A percentile compares a stretch with the other conserved stretches of the same genome.
These are phyloP conservation scores for thale cress (Arabidopsis thaliana) DNA, from an alignment of 345 rosid genomes.

Conservation along the genomic window TAIR10.1 NC_003075.7:7871501-7872000, in stretches of 20 bases:
- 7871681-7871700: constrained; percentile 83
- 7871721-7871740: constrained; percentile 1
- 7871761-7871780: constrained; percentile 7
- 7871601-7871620: constrained; percentile 98
- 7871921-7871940: not conserved
- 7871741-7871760: not conserved
- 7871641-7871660: constrained; percentile 90
- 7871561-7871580: not conserved
- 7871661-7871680: constrained; percentile 90
- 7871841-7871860: not conserved
- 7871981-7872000: constrained; percentile 16
- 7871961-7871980: not conserved
- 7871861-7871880: not conserved
- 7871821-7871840: constrained; percentile 6
- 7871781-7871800: constrained; percentile 16
- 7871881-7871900: constrained; percentile 5
- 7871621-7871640: constrained; percentile 96
- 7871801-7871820: constrained; percentile 16
- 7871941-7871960: constrained; percentile 8
- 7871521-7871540: not conserved
- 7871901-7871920: constrained; percentile 11
- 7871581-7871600: constrained; percentile 77
- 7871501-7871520: no score
- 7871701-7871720: constrained; percentile 97
- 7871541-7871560: not conserved